Percentiles rank a stretch among this genome's conserved stretches.
Evolutionary conservation across 1,284 basidiomycete species (phyloP).

Genomic region (Sporisorium exsertum): DNA sequence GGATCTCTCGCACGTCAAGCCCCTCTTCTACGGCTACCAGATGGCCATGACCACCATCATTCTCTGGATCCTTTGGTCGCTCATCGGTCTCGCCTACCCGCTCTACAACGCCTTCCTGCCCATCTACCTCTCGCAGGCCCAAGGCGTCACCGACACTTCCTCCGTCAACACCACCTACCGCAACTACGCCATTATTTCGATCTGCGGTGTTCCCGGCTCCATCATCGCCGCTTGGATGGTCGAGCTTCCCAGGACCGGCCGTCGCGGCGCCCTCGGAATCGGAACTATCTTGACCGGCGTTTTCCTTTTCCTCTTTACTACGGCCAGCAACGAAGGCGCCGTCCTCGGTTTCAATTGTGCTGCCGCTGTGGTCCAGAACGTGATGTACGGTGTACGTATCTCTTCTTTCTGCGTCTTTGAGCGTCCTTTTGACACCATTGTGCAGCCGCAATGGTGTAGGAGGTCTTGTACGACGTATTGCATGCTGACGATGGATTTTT

Average conservation of each 20-base stretch:
- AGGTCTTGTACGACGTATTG: background rate
- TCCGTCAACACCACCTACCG: constrained; percentile 56
- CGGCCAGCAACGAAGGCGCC: constrained; percentile 47
- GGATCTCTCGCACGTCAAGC: constrained; percentile 61
- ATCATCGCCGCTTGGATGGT: constrained; percentile 66
- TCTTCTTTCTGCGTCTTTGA: background rate
- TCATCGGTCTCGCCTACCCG: constrained; percentile 69
- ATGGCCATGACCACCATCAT: constrained; percentile 62
- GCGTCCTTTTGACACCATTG: background rate
- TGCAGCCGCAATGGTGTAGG: no score
- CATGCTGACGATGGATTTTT: background rate
- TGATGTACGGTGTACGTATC: constrained; percentile 47
- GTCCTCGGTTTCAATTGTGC: constrained; percentile 64
- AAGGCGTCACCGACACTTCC: constrained; percentile 24
- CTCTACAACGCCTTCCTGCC: constrained; percentile 68
- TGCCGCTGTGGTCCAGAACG: constrained; percentile 57
- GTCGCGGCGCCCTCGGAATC: constrained; percentile 66
- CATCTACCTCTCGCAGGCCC: constrained; percentile 56
- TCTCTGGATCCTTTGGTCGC: constrained; percentile 62
- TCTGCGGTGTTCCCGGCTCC: constrained; percentile 67
- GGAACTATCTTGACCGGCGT: constrained; percentile 66
- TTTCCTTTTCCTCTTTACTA: constrained; percentile 67
- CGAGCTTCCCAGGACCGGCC: constrained; percentile 64
- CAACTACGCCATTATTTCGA: constrained; percentile 67
- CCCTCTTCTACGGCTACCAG: constrained; percentile 58